phyloP scores from a whole-genome alignment of 495 filamentous ascomycete genomes.

The Aspergillus sclerotiicarbonarius region DNA sequence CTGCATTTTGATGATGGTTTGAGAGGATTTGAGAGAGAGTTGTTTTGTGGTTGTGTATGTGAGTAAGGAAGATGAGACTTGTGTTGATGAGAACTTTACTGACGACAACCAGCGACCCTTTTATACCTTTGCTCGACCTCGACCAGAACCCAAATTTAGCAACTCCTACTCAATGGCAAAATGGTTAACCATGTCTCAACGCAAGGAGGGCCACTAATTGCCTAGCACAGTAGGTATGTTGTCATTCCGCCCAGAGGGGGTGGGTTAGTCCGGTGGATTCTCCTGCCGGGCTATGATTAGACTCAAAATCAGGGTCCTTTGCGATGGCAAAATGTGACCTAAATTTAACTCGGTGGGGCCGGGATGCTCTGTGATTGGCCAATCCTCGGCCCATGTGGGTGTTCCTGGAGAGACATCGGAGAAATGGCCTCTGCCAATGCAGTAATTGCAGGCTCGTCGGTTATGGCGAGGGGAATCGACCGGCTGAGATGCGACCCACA shows the following conservation, averaged over 20 bases:
- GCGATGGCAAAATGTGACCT: background rate
- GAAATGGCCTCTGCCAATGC: background rate
- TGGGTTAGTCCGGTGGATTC: background rate
- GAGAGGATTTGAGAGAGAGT: background rate
- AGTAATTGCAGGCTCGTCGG: background rate
- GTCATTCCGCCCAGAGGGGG: background rate
- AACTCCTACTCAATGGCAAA: too few relatives aligned
- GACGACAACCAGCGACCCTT: background rate
- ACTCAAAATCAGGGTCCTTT: background rate
- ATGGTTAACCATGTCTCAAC: too few relatives aligned
- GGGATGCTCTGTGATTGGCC: background rate
- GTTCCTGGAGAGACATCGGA: background rate
- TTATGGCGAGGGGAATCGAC: background rate
- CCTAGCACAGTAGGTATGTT: background rate
- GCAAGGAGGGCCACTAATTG: too few relatives aligned
- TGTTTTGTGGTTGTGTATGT: background rate
- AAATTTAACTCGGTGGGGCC: background rate
- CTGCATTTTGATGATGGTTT: slow-evolving; percentile 25
- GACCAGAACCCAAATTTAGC: background rate
- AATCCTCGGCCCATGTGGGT: background rate
- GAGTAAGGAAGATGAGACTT: background rate
- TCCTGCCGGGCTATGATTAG: background rate
- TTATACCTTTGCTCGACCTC: background rate
- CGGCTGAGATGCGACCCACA: slow-evolving; percentile 2
- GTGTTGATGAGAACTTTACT: slow-evolving; percentile 2